A percentile compares a stretch with the other conserved stretches of the same genome.
These are phyloP conservation scores for Gossypium bickii DNA, from an alignment of 345 rosid genomes.

Conservation along the genomic window DNA sequence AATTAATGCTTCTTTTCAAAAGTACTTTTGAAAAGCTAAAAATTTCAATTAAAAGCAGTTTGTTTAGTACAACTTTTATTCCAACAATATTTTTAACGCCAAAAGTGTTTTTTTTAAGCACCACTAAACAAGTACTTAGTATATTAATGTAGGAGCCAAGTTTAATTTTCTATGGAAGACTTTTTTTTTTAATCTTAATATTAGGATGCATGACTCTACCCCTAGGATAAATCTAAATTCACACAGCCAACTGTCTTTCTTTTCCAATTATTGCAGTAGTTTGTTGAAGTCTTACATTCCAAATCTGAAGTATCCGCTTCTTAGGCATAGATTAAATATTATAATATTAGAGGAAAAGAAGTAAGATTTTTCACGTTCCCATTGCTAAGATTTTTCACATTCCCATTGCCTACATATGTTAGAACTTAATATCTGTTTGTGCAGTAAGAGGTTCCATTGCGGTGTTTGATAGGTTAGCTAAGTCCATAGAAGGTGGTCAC, in stretches of 20 bases:
- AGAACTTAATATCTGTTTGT: neutral
- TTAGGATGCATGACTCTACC: no score
- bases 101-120: no score
- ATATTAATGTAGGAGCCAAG: no score
- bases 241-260: no score
- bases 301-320: neutral
- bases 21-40: fast-evolving
- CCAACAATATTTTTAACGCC: no score
- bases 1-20: no score
- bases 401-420: neutral
- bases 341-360: neutral
- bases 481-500: neutral
- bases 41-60: no score
- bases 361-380: neutral
- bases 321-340: neutral
- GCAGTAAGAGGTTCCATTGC: neutral
- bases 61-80: no score
- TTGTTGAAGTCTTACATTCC: neutral
- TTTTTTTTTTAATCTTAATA: no score
- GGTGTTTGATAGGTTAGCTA: neutral
- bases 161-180: no score
- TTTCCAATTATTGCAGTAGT: neutral
- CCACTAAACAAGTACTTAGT: no score
- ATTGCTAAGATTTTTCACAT: neutral
- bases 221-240: no score